Conservation (phyloP, 2,329 filamentous ascomycete genomes). For the Orbilia javanica region DNA sequence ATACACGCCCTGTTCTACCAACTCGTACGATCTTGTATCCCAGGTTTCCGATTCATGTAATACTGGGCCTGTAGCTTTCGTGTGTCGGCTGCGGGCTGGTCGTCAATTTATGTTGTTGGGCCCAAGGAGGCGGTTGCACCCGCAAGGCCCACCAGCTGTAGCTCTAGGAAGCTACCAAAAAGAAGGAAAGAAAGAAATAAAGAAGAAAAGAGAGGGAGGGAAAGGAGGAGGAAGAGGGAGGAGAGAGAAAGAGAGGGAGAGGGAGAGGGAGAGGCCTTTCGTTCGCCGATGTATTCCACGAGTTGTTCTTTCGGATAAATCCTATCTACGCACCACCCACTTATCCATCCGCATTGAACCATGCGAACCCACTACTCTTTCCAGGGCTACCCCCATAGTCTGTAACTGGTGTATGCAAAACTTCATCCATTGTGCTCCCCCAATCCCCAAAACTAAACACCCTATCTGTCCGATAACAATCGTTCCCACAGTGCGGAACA, state of each 20-base stretch:
- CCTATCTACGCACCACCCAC: slow-evolving; percentile 11
- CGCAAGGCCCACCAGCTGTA: neutral
- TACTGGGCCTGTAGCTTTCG: neutral
- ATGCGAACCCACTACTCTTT: slow-evolving; percentile 34
- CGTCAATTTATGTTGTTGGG: neutral
- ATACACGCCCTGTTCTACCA: neutral
- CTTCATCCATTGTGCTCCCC: slow-evolving; percentile 55
- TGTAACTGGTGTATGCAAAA: slow-evolving; percentile 55
- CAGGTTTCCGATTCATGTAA: neutral
- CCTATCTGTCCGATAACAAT: slow-evolving; percentile 43
- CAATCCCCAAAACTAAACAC: slow-evolving; percentile 55
- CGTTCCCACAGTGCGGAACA: slow-evolving; percentile 49
- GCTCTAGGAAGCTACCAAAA: slow-evolving; percentile 1
- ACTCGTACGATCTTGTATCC: neutral
- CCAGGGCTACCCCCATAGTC: slow-evolving; percentile 55
- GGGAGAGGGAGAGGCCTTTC: no score
- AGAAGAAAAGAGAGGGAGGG: no score
- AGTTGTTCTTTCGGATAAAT: neutral
- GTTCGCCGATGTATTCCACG: slow-evolving; percentile 39
- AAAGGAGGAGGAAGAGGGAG: no score
- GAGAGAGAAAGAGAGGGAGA: no score
- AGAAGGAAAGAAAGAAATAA: neutral
- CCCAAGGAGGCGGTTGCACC: neutral
- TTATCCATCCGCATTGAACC: slow-evolving; percentile 50
- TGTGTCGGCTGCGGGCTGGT: neutral